Conservation (phyloP, 129 eudicot species). For the Flaveria brownii region DNA sequence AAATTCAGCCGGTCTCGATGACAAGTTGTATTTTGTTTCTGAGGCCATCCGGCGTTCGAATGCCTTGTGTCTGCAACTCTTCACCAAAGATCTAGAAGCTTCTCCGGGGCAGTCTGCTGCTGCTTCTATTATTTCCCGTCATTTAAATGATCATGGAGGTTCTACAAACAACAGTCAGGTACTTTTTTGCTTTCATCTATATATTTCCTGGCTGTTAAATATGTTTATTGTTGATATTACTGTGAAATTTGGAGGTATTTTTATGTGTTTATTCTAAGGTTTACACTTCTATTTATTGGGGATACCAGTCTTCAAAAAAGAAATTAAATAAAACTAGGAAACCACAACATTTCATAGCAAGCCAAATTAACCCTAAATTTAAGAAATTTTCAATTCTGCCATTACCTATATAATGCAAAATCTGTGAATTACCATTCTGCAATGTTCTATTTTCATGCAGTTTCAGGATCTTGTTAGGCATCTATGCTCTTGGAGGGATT, state of each 20-base stretch:
- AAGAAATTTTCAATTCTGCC: background rate
- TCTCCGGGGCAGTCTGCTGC: slow-evolving; percentile 91
- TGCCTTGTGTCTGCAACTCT: slow-evolving; percentile 81
- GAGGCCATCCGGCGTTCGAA: slow-evolving; percentile 93
- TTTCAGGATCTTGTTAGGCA: slow-evolving; percentile 75
- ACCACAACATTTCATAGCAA: background rate
- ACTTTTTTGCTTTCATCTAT: background rate
- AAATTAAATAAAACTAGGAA: background rate
- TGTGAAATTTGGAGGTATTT: background rate
- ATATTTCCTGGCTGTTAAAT: slow-evolving; percentile 9
- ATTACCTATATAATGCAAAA: background rate
- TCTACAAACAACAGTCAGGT: slow-evolving; percentile 43
- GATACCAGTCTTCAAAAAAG: background rate
- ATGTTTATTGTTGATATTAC: slow-evolving; percentile 9
- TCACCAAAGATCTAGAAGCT: slow-evolving; percentile 74
- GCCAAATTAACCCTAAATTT: background rate
- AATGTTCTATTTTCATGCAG: slow-evolving; percentile 34
- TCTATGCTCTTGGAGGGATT: slow-evolving; percentile 89
- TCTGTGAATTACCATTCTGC: background rate
- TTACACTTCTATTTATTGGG: background rate
- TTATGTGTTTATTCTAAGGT: background rate
- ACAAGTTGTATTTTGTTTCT: slow-evolving; percentile 62
- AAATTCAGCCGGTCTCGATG: slow-evolving; percentile 68
- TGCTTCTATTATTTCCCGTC: slow-evolving; percentile 76
- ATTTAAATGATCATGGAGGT: slow-evolving; percentile 60